phyloP scores from a whole-genome alignment of 2,329 filamentous ascomycete genomes.

The Bisporella sp. region DNA sequence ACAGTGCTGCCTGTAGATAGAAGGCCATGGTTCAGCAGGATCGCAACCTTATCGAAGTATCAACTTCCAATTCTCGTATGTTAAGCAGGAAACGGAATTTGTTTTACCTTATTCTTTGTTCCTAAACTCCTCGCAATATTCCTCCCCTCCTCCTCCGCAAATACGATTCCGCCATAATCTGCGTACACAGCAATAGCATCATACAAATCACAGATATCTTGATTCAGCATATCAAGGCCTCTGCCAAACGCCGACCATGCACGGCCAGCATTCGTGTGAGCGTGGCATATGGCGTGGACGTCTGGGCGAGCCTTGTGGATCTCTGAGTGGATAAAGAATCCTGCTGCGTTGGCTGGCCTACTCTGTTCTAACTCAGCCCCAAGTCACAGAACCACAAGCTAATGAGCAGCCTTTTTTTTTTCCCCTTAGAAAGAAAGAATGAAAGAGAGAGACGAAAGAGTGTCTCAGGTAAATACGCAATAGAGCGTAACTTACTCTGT shows the following conservation, averaged over 20 bases:
- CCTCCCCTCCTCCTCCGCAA: constrained; percentile 56
- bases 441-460: not conserved
- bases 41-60: constrained; percentile 38
- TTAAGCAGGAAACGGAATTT: not conserved
- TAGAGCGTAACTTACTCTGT: constrained; percentile 29
- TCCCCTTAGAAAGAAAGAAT: not conserved
- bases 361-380: constrained; percentile 19
- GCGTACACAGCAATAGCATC: constrained; percentile 58
- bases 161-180: constrained; percentile 57
- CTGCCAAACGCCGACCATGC: constrained; percentile 61
- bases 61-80: not conserved
- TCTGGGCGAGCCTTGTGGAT: constrained; percentile 60
- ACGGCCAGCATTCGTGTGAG: constrained; percentile 58
- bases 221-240: constrained; percentile 64
- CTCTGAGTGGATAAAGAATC: constrained; percentile 63
- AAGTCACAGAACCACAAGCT: too few species aligned
- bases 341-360: constrained; percentile 57
- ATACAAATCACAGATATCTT: constrained; percentile 60
- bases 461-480: not conserved
- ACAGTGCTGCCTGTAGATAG: constrained; percentile 65
- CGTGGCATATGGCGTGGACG: constrained; percentile 61
- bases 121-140: constrained; percentile 59
- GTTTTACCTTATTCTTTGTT: constrained; percentile 35
- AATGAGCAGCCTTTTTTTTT: too few species aligned
- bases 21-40: constrained; percentile 66